Base-by-base conservation (phyloP, 2,329 filamentous ascomycete species). In the Coleophoma eucalyptorum region DNA sequence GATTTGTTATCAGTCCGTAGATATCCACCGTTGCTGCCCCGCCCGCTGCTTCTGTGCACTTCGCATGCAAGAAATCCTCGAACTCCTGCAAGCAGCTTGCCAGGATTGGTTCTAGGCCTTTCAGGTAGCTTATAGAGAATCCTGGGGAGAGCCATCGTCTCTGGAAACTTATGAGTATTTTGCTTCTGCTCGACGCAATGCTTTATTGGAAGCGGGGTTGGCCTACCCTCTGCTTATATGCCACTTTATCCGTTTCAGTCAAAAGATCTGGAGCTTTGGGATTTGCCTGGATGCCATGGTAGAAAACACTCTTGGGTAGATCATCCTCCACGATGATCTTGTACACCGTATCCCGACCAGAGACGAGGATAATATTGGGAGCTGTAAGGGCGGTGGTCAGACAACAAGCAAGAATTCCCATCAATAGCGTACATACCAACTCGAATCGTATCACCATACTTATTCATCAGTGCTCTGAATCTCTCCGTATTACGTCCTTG, bases 311-410 rank as follows among this genome's bases (percentile, higher is more conserved):
- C 19, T 59, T 59, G 13, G 43, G 45, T n/a, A 54, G 48, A 32
- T 59, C 57, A 13, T 55, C 46, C n/a, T 57, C 53, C 6, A 59
- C 48, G 5, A 59, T n/a, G n/a, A 57, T 54, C 32, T 52, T 51
- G 18, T 53, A 50, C 18, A 55, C 48, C 2, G 47, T 42, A n/a
- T 32, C 50, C 21, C 53, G 54, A 12, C 50, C 51, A 5, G 46
- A 26, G n/a, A 59, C 50, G 1, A 57, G 44, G n/a, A 59, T 20
- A 35, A 55, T 51, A 11, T 21, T 49, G 4, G 57, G 55, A 16
- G 48, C 56, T 57, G 26, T 5, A 20, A 3, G 4, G 5, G n/a
- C 40, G 34, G 5, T 43, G 31, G 42, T 16, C 26, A 26, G 26
- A 8, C 26, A 26, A 5, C 26, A 6, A 26, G n/a, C 26, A 26